Evolutionary conservation across 192 early-diverging fungal genomes (phyloP).

Genomic region (Coemansia brasiliensis): DNA sequence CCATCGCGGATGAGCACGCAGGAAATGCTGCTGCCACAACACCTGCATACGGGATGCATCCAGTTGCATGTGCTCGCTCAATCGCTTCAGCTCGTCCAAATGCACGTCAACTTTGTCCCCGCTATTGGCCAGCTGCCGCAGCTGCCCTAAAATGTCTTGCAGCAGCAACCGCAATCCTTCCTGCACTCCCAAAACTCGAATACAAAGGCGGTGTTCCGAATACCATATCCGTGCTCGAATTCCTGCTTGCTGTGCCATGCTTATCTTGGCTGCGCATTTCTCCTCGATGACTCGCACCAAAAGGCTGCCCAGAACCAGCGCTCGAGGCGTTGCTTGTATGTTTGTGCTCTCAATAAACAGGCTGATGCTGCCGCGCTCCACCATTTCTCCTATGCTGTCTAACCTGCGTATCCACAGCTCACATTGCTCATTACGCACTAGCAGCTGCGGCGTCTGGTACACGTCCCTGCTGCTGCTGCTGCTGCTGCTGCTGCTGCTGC

Average conservation of each 20-base stretch:
- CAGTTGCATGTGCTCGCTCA: neutral
- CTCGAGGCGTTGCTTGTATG: neutral
- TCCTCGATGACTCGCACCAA: neutral
- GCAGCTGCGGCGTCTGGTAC: slow-evolving; percentile 9
- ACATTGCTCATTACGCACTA: neutral
- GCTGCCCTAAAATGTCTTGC: neutral
- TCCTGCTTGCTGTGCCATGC: neutral
- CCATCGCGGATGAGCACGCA: slow-evolving; percentile 5
- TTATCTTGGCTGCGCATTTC: neutral
- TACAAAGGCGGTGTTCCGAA: neutral
- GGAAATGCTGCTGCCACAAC: slow-evolving; percentile 2
- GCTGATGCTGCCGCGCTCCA: slow-evolving; percentile 3
- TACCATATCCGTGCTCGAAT: neutral
- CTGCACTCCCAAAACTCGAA: slow-evolving; percentile 7
- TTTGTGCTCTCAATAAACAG: slow-evolving; percentile 7
- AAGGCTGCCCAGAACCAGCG: neutral
- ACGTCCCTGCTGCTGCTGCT: neutral
- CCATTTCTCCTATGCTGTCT: neutral
- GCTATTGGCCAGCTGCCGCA: neutral
- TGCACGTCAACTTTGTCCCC: neutral
- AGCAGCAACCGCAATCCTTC: neutral
- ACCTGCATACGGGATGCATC: slow-evolving; percentile 1
- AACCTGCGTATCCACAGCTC: slow-evolving; percentile 15
- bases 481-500: no score
- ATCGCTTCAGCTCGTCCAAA: neutral